A percentile compares a stretch with the other conserved stretches of the same genome.
Evolutionary conservation across 805 yeast genomes (phyloP).

Genomic region (Lipomyces japonicus): DNA sequence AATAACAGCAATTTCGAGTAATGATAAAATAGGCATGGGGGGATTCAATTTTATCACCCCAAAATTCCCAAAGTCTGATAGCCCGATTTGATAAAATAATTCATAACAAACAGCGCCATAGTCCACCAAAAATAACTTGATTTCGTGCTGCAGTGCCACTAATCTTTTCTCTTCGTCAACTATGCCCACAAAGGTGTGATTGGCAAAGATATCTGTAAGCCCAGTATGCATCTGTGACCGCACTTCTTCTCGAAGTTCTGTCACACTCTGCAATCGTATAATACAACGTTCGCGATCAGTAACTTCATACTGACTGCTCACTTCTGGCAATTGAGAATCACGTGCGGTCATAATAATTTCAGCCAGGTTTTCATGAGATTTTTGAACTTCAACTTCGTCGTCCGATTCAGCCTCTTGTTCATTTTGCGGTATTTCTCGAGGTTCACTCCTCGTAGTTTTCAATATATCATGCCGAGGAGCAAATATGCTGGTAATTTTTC

Average conservation of each 20-base stretch:
- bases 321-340: not conserved
- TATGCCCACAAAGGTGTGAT: slow-evolving; percentile 73
- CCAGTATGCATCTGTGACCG: slow-evolving; percentile 33
- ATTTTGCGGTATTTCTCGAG: not conserved
- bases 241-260: slow-evolving; percentile 47
- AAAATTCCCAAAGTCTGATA: slow-evolving; percentile 76
- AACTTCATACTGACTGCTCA: slow-evolving; percentile 1
- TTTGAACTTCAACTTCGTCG: not conserved
- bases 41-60: slow-evolving; percentile 52
- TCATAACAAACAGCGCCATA: slow-evolving; percentile 62
- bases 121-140: slow-evolving; percentile 72
- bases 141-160: slow-evolving; percentile 80
- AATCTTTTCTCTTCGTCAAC: slow-evolving; percentile 69
- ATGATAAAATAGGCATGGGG: slow-evolving; percentile 38
- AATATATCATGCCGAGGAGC: not conserved
- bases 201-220: slow-evolving; percentile 63
- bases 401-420: not conserved
- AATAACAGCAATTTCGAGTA: slow-evolving; percentile 41
- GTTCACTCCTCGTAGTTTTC: not conserved
- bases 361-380: not conserved
- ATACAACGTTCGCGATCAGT: slow-evolving; percentile 30
- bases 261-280: slow-evolving; percentile 57
- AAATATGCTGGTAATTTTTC: slow-evolving; percentile 46
- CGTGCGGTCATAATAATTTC: not conserved
- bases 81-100: slow-evolving; percentile 74